Evolutionary conservation across 306 rosid genomes (phyloP).

Genomic region (Betula pendula): DNA sequence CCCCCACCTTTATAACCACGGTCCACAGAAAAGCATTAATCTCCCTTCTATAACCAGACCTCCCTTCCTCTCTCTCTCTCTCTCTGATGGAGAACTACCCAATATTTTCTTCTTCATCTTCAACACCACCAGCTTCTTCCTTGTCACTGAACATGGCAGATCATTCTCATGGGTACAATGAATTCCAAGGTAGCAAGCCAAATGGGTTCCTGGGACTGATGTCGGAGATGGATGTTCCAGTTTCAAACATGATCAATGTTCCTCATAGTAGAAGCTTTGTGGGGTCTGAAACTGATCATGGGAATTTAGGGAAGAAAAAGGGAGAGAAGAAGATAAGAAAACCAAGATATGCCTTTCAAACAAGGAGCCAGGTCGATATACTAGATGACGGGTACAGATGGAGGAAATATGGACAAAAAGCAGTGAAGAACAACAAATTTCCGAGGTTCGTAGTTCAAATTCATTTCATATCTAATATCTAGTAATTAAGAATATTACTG

Average conservation of each 20-base stretch:
- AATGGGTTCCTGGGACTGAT: constrained; percentile 37
- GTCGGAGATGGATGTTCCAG: constrained; percentile 30
- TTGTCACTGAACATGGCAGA: constrained; percentile 29
- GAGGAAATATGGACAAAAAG: constrained; percentile 63
- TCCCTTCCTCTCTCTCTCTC: background rate
- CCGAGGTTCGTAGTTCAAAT: constrained; percentile 34
- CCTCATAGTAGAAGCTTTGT: constrained; percentile 14
- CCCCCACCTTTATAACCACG: background rate
- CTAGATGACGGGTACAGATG: constrained; percentile 60
- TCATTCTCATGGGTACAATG: background rate
- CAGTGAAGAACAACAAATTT: constrained; percentile 57
- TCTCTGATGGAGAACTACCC: constrained; percentile 28
- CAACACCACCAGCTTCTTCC: constrained; percentile 18
- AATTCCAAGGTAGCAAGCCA: constrained; percentile 12
- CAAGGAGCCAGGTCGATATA: constrained; percentile 59
- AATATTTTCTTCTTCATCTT: constrained; percentile 23
- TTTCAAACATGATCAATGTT: constrained; percentile 4
- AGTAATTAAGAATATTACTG: background rate
- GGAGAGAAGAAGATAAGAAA: constrained; percentile 42
- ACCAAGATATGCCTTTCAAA: constrained; percentile 55
- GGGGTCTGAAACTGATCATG: constrained; percentile 12
- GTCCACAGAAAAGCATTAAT: background rate
- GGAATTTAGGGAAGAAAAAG: constrained; percentile 15
- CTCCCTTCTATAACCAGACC: background rate
- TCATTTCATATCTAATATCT: background rate